Percentiles rank a stretch among this genome's conserved stretches.
Evolutionary conservation across 2,329 filamentous ascomycete genomes (phyloP).

Genomic region (Clonostachys solani): DNA sequence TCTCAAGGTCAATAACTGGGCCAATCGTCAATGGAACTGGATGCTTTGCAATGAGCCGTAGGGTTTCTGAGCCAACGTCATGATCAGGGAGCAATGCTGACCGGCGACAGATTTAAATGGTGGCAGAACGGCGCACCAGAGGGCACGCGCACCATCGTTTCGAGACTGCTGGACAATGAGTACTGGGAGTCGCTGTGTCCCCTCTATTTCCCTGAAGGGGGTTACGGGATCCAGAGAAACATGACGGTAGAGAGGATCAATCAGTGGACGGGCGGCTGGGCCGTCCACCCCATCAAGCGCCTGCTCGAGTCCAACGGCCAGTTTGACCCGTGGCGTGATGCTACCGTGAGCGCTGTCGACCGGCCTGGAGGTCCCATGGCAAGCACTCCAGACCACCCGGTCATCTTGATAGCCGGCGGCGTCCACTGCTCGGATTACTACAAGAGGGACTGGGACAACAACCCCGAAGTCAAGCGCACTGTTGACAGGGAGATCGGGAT

Average conservation of each 20-base stretch:
- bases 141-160: conserved; percentile 38
- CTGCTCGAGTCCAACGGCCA: conserved; percentile 56
- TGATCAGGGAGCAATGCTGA: not conserved
- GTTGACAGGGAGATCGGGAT: too few species aligned
- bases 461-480: too few species aligned
- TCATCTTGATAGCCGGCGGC: conserved; percentile 47
- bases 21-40: conserved; percentile 54
- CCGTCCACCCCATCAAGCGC: conserved; percentile 40
- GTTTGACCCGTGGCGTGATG: conserved; percentile 56
- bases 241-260: conserved; percentile 46
- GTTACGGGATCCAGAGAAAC: conserved; percentile 44
- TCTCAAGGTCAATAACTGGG: conserved; percentile 33
- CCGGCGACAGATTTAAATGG: conserved; percentile 11
- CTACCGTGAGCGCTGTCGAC: conserved; percentile 46
- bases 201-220: conserved; percentile 49
- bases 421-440: conserved; percentile 37
- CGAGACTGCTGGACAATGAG: conserved; percentile 39
- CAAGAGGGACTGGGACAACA: too few species aligned
- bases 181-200: conserved; percentile 54
- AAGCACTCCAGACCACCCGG: conserved; percentile 39
- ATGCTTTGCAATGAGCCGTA: conserved; percentile 57
- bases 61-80: conserved; percentile 6
- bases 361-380: conserved; percentile 49
- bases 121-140: conserved; percentile 37
- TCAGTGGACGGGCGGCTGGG: conserved; percentile 51